These are phyloP conservation scores for Tetrahymena elliotti DNA, from an alignment of 73 alveolate species.

Conservation along the genomic window DNA sequence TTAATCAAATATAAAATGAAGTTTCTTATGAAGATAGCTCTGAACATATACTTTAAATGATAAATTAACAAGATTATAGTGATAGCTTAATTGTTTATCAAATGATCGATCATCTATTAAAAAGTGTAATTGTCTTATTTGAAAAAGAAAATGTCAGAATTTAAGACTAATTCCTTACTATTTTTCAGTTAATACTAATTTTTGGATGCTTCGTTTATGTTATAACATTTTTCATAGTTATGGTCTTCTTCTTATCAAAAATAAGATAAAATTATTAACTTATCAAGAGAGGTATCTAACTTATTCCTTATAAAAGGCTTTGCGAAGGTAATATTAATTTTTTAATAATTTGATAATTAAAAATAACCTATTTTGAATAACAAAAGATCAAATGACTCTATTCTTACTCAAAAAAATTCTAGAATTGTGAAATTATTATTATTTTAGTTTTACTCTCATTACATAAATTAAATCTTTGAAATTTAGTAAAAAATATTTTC, in stretches of 20 bases:
- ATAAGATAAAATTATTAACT: background rate
- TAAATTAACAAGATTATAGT: background rate
- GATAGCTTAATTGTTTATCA: background rate
- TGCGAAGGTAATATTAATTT: background rate
- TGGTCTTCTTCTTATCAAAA: background rate
- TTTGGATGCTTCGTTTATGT: background rate
- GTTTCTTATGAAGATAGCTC: background rate
- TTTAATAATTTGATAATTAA: background rate
- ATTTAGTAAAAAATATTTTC: too few species aligned
- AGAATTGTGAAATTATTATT: background rate
- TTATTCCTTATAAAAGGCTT: background rate
- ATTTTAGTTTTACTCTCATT: background rate
- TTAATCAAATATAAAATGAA: background rate
- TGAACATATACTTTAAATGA: background rate
- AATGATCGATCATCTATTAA: background rate
- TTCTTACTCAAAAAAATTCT: background rate
- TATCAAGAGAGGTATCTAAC: background rate
- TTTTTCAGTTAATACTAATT: background rate
- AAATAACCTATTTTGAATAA: background rate
- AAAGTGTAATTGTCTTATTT: background rate
- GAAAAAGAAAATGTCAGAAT: background rate
- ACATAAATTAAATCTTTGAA: too few species aligned
- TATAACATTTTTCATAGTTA: background rate
- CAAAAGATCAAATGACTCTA: background rate
- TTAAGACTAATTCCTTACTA: background rate